These are phyloP conservation scores for Pholiota molesta DNA, from an alignment of 768 basidiomycete genomes.

Conservation along the genomic window DNA sequence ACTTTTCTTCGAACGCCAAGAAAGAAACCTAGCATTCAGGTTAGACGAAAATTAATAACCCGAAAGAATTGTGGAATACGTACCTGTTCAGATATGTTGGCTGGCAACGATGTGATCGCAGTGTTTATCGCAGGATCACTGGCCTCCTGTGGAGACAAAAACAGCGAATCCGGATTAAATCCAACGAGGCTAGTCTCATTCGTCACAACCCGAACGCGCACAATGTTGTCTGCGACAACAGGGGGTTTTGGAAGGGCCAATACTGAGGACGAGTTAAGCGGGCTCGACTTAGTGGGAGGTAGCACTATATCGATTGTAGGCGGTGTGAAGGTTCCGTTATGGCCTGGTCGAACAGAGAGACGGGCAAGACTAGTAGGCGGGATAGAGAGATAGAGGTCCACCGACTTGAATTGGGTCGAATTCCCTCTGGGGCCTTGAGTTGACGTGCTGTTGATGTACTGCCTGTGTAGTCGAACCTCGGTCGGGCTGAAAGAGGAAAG, in stretches of 20 bases:
- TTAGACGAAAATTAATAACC: neutral
- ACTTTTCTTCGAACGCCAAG: conserved; percentile 40
- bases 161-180: conserved; percentile 32
- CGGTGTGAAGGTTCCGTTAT: conserved; percentile 33
- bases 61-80: conserved; percentile 14
- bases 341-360: conserved; percentile 35
- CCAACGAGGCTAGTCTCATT: conserved; percentile 41
- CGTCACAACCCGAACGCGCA: conserved; percentile 35
- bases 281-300: conserved; percentile 7
- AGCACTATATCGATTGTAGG: conserved; percentile 39
- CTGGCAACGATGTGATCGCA: conserved; percentile 31
- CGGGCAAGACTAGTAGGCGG: conserved; percentile 27
- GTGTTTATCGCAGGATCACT: conserved; percentile 25
- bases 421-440: conserved; percentile 16
- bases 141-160: conserved; percentile 33
- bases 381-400: conserved; percentile 32
- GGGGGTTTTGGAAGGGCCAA: neutral
- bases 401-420: conserved; percentile 25
- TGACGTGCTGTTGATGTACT: conserved; percentile 42
- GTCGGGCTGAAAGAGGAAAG: conserved; percentile 34
- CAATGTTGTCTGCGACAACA: conserved; percentile 17
- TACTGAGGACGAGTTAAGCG: neutral
- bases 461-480: conserved; percentile 38
- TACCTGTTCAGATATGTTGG: conserved; percentile 20
- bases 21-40: conserved; percentile 35